Conservation (phyloP, 768 basidiomycete species). For the Lactarius sp. region DNA sequence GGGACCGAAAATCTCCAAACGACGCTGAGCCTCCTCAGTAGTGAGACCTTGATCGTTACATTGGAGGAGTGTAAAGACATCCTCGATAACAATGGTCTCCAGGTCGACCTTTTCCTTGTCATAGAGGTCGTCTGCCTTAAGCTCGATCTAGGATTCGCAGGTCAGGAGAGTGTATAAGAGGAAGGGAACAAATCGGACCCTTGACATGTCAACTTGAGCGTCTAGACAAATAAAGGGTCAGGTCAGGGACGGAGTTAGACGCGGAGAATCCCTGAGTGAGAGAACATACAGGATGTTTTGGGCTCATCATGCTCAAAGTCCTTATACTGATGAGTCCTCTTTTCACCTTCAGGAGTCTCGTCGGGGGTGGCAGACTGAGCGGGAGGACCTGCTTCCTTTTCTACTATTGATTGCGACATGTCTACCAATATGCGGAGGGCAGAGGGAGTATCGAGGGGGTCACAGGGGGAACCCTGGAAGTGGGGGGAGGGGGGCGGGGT, state of each 20-base stretch:
- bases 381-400: slow-evolving; percentile 64
- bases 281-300: slow-evolving; percentile 61
- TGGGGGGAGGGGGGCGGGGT: slow-evolving; percentile 13
- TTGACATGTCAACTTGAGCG: slow-evolving; percentile 83
- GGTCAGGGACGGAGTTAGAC: slow-evolving; percentile 17
- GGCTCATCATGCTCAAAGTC: slow-evolving; percentile 69
- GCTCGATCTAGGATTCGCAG: slow-evolving; percentile 52
- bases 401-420: slow-evolving; percentile 43
- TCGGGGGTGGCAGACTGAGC: slow-evolving; percentile 39
- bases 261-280: not conserved
- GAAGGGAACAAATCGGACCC: slow-evolving; percentile 37
- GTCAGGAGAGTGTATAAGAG: not conserved
- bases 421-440: not conserved
- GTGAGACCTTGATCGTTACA: slow-evolving; percentile 79
- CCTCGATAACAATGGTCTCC: slow-evolving; percentile 93
- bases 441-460: not conserved
- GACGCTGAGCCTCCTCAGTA: slow-evolving; percentile 68
- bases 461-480: slow-evolving; percentile 20
- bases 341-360: slow-evolving; percentile 29
- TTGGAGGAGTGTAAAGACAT: slow-evolving; percentile 94
- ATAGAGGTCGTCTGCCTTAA: slow-evolving; percentile 90
- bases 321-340: slow-evolving; percentile 82
- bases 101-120: slow-evolving; percentile 99
- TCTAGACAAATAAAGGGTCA: slow-evolving; percentile 39
- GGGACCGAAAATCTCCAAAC: slow-evolving; percentile 90